Percentiles rank a stretch among this genome's conserved stretches.
Evolutionary conservation across 2,329 filamentous ascomycete genomes (phyloP).

Genomic region (Colletotrichum sp.): DNA sequence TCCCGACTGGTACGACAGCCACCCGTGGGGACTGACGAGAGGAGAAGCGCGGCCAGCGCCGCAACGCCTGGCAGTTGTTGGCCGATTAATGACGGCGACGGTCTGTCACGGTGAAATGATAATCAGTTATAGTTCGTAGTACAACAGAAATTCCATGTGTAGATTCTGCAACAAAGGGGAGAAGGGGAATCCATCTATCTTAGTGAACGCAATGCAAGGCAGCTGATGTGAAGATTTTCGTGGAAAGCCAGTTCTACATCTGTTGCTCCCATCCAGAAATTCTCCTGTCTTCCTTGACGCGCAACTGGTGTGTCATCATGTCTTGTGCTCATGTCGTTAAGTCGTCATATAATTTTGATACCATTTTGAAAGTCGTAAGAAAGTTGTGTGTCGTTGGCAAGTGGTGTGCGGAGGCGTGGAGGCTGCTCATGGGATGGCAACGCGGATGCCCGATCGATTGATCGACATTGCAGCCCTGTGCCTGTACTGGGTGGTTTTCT

Average conservation of each 20-base stretch:
- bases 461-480: neutral
- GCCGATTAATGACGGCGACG: slow-evolving; percentile 33
- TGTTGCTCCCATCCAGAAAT: neutral
- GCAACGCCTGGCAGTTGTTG: neutral
- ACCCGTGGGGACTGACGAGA: neutral
- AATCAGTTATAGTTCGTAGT: slow-evolving; percentile 44
- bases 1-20: neutral
- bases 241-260: neutral
- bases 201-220: slow-evolving; percentile 9
- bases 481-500: neutral
- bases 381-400: neutral
- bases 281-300: neutral
- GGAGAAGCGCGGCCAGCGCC: neutral
- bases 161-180: slow-evolving; percentile 7
- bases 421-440: neutral
- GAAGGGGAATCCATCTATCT: slow-evolving; percentile 18
- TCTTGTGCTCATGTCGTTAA: neutral
- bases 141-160: slow-evolving; percentile 25
- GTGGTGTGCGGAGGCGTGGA: neutral
- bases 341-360: neutral
- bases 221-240: neutral
- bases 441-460: neutral
- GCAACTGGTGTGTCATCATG: neutral
- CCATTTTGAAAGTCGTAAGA: neutral
- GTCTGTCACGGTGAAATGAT: slow-evolving; percentile 44